Conservation (phyloP, 305 asterid genomes). For the Fraxinus angustifolia region DNA sequence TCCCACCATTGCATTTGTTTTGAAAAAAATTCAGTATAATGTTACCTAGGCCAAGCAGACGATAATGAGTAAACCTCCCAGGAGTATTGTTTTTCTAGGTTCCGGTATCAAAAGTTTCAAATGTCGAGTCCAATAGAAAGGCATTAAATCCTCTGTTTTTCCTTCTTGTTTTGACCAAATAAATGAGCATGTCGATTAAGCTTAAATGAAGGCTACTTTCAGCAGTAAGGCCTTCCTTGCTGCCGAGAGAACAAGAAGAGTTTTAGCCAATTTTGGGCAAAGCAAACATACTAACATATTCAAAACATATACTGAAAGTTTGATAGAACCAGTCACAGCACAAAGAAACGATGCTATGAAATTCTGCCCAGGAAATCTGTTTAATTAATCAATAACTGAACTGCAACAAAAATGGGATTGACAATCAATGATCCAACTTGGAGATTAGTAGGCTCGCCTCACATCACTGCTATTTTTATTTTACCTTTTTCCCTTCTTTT, state of each 20-base stretch:
- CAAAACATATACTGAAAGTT: neutral
- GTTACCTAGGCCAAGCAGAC: neutral
- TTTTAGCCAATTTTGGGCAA: neutral
- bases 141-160: neutral
- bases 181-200: neutral
- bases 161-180: neutral
- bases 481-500: no score
- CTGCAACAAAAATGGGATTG: neutral
- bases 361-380: neutral
- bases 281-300: neutral
- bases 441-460: neutral
- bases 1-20: neutral
- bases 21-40: neutral
- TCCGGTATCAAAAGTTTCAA: neutral
- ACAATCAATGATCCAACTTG: neutral
- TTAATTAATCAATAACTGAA: neutral
- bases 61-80: neutral
- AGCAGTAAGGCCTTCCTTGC: neutral
- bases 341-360: neutral
- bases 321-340: neutral
- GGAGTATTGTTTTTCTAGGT: neutral
- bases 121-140: neutral
- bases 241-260: neutral
- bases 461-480: no score
- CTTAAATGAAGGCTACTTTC: neutral